These are phyloP conservation scores for Calocybe cyanea DNA, from an alignment of 768 basidiomycete species.

Conservation along the genomic window DNA sequence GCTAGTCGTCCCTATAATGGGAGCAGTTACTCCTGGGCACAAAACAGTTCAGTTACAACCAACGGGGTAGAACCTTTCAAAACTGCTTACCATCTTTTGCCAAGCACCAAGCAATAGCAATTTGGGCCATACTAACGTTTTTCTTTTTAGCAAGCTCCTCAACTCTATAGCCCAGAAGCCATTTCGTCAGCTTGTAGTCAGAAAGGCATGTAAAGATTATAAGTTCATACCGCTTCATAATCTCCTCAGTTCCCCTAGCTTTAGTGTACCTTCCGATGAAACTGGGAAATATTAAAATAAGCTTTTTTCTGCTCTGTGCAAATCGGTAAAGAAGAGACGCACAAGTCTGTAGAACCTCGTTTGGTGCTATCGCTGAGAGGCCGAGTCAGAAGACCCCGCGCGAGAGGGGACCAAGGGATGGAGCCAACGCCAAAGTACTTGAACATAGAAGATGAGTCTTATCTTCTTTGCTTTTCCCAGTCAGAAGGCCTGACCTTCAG, in stretches of 20 bases:
- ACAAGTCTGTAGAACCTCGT: constrained; percentile 37
- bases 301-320: neutral
- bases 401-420: constrained; percentile 62
- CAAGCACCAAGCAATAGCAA: constrained; percentile 51
- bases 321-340: constrained; percentile 8
- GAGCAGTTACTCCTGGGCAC: constrained; percentile 42
- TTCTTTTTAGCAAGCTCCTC: constrained; percentile 52
- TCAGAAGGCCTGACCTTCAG: constrained; percentile 33
- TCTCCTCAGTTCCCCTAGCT: constrained; percentile 27
- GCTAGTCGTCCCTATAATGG: constrained; percentile 46
- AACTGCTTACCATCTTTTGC: constrained; percentile 32
- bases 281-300: constrained; percentile 7
- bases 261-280: constrained; percentile 21
- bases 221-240: constrained; percentile 3
- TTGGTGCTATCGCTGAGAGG: constrained; percentile 33
- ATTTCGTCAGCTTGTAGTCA: neutral
- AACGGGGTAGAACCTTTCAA: neutral
- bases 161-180: neutral
- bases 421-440: constrained; percentile 51
- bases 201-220: neutral
- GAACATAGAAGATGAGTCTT: neutral
- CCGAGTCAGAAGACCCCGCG: constrained; percentile 44
- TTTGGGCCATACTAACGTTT: constrained; percentile 52
- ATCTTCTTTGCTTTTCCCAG: neutral
- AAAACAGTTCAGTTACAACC: neutral